Conservation (phyloP, 2,329 filamentous ascomycete genomes). For the Diaporthe amygdali region DNA sequence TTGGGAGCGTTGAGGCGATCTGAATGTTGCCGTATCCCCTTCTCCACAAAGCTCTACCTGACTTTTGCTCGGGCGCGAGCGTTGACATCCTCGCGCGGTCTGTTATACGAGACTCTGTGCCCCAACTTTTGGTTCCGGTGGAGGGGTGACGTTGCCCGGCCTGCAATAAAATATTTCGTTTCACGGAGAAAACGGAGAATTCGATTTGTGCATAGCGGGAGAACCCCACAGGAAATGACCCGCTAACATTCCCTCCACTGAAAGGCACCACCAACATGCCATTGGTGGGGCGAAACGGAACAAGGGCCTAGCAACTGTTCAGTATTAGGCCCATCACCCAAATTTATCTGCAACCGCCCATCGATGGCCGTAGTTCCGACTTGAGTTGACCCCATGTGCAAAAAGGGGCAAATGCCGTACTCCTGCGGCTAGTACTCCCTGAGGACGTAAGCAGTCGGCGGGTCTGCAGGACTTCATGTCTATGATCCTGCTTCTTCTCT, state of each 20-base stretch:
- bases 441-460: neutral
- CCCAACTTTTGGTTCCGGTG: neutral
- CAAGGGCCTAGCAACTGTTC: neutral
- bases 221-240: neutral
- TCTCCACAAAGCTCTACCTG: neutral
- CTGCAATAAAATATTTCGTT: conserved; percentile 19
- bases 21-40: neutral
- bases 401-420: neutral
- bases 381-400: neutral
- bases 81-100: neutral
- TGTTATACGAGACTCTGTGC: neutral
- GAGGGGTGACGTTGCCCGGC: neutral
- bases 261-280: neutral
- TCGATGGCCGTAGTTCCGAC: conserved; percentile 12
- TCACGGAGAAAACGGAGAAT: conserved; percentile 9
- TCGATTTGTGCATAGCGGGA: neutral
- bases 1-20: neutral
- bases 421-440: neutral
- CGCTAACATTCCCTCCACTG: neutral
- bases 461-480: neutral
- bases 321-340: neutral
- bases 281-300: conserved; percentile 4
- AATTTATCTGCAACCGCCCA: conserved; percentile 19
- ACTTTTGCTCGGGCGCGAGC: neutral
- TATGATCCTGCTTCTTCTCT: neutral